phyloP scores from a whole-genome alignment of 257 asterid genomes.

The Solanum chiquidenum region DNA sequence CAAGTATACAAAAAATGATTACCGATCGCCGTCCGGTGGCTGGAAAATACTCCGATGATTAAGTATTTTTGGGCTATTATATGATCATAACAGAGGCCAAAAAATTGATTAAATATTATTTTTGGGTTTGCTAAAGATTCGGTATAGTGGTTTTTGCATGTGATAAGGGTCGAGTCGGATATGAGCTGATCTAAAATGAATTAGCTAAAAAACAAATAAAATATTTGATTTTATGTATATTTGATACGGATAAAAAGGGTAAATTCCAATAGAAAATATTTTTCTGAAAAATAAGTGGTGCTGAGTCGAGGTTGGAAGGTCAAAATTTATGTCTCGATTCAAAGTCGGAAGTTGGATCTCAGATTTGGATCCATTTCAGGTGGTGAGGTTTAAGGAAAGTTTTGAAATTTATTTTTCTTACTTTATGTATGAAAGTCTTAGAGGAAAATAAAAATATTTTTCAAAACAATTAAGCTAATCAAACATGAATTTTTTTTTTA shows the following conservation, averaged over 20 bases:
- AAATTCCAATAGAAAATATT: too few species aligned
- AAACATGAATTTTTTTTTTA: not conserved
- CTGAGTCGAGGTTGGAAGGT: not conserved
- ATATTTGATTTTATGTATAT: too few species aligned
- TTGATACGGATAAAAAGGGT: fast-evolving
- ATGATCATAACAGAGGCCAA: not conserved
- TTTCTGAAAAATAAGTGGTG: not conserved
- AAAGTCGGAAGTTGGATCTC: not conserved
- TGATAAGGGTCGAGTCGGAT: fast-evolving
- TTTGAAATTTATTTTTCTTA: not conserved
- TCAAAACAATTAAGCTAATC: not conserved
- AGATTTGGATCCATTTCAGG: not conserved
- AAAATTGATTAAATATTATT: not conserved
- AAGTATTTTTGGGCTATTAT: not conserved
- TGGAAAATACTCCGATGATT: not conserved
- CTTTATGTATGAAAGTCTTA: too few species aligned
- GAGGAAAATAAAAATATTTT: too few species aligned
- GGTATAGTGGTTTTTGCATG: not conserved
- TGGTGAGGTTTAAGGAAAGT: not conserved
- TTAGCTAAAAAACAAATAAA: too few species aligned
- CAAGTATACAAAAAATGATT: not conserved
- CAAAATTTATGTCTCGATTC: not conserved
- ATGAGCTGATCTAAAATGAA: too few species aligned
- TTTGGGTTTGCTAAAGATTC: not conserved
- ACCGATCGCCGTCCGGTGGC: not conserved